Conservation (phyloP, 176 grass and related monocot species). For the Chrysopogon serrulatus region DNA sequence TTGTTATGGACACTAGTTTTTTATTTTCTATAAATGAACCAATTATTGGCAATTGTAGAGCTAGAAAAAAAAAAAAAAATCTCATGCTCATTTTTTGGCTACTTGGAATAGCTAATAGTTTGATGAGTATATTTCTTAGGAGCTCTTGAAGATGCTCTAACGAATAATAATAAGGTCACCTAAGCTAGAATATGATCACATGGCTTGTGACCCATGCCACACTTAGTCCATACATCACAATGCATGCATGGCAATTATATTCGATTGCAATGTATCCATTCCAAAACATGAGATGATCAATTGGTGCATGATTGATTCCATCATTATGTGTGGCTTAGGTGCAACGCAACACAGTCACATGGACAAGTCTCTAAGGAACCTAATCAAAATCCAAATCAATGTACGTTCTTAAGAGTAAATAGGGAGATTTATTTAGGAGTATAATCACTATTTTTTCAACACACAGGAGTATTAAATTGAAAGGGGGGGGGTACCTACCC, state of each 20-base stretch:
- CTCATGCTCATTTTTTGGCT: neutral
- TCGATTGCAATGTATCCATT: neutral
- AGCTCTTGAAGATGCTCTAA: neutral
- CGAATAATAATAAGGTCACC: neutral
- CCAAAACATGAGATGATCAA: neutral
- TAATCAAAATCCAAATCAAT: neutral
- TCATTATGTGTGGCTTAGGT: neutral
- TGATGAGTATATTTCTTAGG: neutral
- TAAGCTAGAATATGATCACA: neutral
- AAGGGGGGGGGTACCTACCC: neutral
- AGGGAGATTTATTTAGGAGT: neutral
- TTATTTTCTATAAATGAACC: too few species aligned
- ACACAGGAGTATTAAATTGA: neutral
- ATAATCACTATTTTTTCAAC: neutral
- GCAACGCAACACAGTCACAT: neutral
- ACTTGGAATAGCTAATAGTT: neutral
- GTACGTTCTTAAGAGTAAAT: neutral
- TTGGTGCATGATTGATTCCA: neutral
- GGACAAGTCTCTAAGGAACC: neutral
- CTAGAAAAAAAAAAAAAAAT: neutral
- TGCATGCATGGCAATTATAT: neutral
- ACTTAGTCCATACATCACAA: neutral
- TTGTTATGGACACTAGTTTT: too few species aligned
- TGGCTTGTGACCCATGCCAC: neutral
- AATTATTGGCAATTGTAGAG: neutral